Base-by-base conservation (phyloP, 2,329 filamentous ascomycete species). In the Capronia americana region DNA sequence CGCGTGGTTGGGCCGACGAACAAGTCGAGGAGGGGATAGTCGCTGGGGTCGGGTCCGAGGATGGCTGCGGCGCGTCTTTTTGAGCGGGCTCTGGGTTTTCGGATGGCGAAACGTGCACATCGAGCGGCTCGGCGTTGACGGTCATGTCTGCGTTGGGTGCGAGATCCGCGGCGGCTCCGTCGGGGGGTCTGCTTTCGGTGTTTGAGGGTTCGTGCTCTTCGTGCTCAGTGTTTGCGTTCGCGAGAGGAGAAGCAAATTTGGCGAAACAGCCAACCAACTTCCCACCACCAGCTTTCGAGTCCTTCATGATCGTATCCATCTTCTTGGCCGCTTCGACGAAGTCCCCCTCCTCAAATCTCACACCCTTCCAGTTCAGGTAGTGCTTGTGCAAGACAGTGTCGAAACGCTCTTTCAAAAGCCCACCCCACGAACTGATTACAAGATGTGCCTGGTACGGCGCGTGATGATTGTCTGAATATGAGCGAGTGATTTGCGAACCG, bases 401-500 rank as follows among this genome's bases (percentile, higher is more conserved):
- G 76, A 96, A 96, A 44, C 95, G 86, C 74, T 91, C 84, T 75
- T 88, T 90, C 75, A 99, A 80, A 73, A 96, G 79, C 11, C 92
- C 91, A 34, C 88, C 86, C 81, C 93, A 98, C 0, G 90, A 92
- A 71, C 90, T 92, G 64, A 98, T 79, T 63, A 87, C 88, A 54
- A 98, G 76, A 78, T 96, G 90, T 7, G 88, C 83, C 59, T 89
- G 86, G 75, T 87, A 93, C 7, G 77, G 79, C 0, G 90, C 84
- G 64, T 85, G 87, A 66, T 86, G 87, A 78, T 97, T 98, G 74
- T 97, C 92, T 23, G 93, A 92, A 79, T 99, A 99, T 65, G 87
- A 90, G 64, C 95, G 84, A 8, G 92, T 96, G 68, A 99, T 84
- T 78, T 99, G 95, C 64, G 88, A 87, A 1, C 87, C 87, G 12